Conservation (phyloP, 2,329 filamentous ascomycete genomes). For the Epichloe coenophiala region DNA sequence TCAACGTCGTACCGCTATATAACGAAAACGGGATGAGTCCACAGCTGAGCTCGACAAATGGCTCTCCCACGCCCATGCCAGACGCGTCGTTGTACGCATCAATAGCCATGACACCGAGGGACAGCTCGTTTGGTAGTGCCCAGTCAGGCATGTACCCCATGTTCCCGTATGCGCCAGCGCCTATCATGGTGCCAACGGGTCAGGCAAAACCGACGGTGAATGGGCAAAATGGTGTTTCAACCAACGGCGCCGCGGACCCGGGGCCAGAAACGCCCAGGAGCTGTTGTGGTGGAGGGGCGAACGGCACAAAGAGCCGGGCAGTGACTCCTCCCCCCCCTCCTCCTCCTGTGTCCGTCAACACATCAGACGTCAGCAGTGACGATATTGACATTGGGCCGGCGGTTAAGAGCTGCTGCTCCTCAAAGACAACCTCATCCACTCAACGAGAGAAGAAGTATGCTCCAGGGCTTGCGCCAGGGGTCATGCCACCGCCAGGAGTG, state of each 20-base stretch:
- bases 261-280: conserved; percentile 7
- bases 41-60: conserved; percentile 11
- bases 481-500: conserved; percentile 9
- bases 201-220: conserved; percentile 10
- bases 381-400: conserved; percentile 6
- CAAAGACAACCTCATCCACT: conserved; percentile 5
- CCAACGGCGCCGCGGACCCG: conserved; percentile 9
- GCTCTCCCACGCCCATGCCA: conserved; percentile 8
- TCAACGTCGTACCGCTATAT: conserved; percentile 32
- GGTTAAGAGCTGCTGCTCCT: conserved; percentile 18
- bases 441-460: conserved; percentile 11
- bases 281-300: conserved; percentile 12
- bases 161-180: conserved; percentile 17
- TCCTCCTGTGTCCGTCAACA: conserved; percentile 3
- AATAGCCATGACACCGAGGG: conserved; percentile 15
- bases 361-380: conserved; percentile 6
- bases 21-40: conserved; percentile 14
- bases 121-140: conserved; percentile 11
- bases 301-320: background rate
- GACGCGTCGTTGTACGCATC: conserved; percentile 15
- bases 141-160: conserved; percentile 18
- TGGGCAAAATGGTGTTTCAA: conserved; percentile 8
- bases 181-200: conserved; percentile 10
- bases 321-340: background rate
- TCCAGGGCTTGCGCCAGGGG: conserved; percentile 9